Base-by-base conservation (phyloP, 2,329 filamentous ascomycete species). In the Apiospora sp. region DNA sequence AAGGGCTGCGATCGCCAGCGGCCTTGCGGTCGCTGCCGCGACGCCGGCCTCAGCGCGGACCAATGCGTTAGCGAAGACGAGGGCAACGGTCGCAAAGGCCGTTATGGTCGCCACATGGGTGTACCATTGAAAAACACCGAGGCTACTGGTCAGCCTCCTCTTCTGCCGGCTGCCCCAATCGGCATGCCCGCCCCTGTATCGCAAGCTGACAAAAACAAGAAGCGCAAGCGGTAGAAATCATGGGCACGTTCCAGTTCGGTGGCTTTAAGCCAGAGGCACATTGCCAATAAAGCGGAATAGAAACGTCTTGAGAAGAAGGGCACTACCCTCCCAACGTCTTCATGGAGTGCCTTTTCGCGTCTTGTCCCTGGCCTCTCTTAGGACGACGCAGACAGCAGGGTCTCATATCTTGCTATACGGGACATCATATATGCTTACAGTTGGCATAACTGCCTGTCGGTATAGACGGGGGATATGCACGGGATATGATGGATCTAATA, bases 21-120 rank as follows among this genome's bases (percentile, higher is more conserved):
- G 51, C 96, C 96, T 41, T 99, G 96, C 80, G 94, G 95, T 72
- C 91, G 96, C 75, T 99, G 96, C 90, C 94, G 95, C 82, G 96
- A 99, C 84, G 96, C 96, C 61, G 96, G 96, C 27, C 94, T 99
- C 78, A 93, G 93, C 72, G 91, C 94, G 73, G 96, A 98, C 77
- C 94, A 96, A 75, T 99, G 96, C 83, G 91, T 99, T 83, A 98
- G 95, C 82, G 96, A 99, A 83, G 96, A 99, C 78, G 96, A 99
- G 84, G 95, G 95, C 75, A 98, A 98, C 82, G 96, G 96, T 75
- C 93, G 96, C 80, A 98, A 98, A 84, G 96, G 96, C 75, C 92
- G 96, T 72, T 98, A 98, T 80, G 90, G 90, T 77, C 89, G 90
- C 75, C 90, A 92, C 81, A 92, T 92, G 90, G 90, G 90, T 72